Conservation (phyloP, 345 rosid species). For the Diplotaxis tenuifolia region DNA sequence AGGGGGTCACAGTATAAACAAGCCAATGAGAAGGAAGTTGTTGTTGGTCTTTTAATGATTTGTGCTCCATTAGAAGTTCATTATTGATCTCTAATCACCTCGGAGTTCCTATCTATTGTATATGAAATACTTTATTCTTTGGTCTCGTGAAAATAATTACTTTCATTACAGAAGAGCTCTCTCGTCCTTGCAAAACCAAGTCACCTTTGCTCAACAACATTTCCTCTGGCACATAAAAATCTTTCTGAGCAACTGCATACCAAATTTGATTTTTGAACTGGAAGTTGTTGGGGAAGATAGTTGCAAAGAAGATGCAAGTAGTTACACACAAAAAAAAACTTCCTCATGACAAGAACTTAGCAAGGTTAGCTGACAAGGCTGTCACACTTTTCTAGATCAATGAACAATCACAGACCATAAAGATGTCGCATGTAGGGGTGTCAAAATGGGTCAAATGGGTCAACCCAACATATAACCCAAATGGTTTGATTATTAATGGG, state of each 20-base stretch:
- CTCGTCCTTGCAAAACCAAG: conserved; percentile 9
- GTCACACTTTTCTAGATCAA: neutral
- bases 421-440: no score
- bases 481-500: no score
- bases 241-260: neutral
- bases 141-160: neutral
- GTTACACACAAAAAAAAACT: neutral
- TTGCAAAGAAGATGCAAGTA: neutral
- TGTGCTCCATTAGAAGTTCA: conserved; percentile 33
- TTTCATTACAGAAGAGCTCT: neutral
- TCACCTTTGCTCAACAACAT: neutral
- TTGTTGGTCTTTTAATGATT: conserved; percentile 33
- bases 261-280: neutral
- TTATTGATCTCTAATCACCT: conserved; percentile 16
- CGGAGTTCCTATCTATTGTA: conserved; percentile 1
- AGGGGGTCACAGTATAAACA: neutral
- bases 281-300: neutral
- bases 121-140: conserved; percentile 14
- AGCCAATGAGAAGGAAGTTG: conserved; percentile 5
- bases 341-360: no score
- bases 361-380: neutral
- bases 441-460: no score
- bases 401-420: neutral
- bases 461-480: no score
- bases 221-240: conserved; percentile 4